A percentile compares a stretch with the other conserved stretches of the same genome.
Conservation (phyloP, 768 basidiomycete species). For the Auricularia sp. region DNA sequence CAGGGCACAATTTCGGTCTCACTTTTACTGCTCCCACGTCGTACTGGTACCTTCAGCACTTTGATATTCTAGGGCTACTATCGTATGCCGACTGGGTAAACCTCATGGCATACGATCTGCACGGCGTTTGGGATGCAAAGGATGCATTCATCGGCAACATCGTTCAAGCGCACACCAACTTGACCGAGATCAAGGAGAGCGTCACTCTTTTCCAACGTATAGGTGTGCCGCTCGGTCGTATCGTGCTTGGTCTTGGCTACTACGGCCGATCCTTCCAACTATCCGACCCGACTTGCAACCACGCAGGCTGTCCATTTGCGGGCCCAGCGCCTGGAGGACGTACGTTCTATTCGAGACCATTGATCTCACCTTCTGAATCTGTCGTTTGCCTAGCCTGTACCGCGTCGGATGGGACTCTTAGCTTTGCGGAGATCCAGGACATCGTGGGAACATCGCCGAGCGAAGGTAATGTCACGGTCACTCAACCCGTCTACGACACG, state of each 20-base stretch:
- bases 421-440: constrained; percentile 3
- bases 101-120: constrained; percentile 9
- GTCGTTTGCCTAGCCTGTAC: too few species aligned
- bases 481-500: background rate
- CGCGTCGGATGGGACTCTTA: constrained; percentile 4
- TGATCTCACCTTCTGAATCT: too few species aligned
- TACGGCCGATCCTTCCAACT: constrained; percentile 5
- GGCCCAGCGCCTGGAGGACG: background rate
- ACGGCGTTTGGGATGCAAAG: constrained; percentile 8
- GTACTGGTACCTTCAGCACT: constrained; percentile 11
- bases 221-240: constrained; percentile 2
- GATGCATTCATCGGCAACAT: constrained; percentile 5
- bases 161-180: constrained; percentile 3
- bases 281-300: background rate
- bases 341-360: background rate
- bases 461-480: too few species aligned
- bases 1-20: constrained; percentile 3
- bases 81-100: constrained; percentile 9
- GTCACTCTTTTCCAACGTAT: constrained; percentile 6
- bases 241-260: constrained; percentile 4
- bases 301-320: background rate
- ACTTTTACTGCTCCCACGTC: constrained; percentile 8
- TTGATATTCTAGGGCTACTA: constrained; percentile 6
- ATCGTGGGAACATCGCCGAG: background rate
- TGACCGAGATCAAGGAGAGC: constrained; percentile 5